phyloP scores from a whole-genome alignment of 345 rosid genomes.

The Citrus unshiu region DNA sequence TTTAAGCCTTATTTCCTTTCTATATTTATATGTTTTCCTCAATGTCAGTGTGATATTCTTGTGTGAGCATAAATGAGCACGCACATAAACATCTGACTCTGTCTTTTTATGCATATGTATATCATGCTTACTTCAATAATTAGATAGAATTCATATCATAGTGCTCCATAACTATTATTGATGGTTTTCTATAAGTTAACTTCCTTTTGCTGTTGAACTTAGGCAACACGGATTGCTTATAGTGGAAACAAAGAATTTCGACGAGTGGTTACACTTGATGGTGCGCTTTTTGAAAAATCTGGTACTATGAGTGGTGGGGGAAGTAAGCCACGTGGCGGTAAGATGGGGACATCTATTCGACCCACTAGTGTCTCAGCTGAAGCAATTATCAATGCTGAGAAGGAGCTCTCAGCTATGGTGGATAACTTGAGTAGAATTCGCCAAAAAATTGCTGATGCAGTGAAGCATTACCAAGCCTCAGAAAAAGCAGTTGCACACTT shows the following conservation, averaged over 20 bases:
- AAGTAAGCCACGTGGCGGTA: conserved; percentile 91
- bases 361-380: conserved; percentile 71
- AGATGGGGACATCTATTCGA: conserved; percentile 94
- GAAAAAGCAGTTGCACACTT: conserved; percentile 56
- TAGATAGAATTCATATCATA: background rate
- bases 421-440: conserved; percentile 53
- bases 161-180: background rate
- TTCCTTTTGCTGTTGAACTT: conserved; percentile 2
- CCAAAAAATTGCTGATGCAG: conserved; percentile 61
- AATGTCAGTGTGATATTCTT: background rate
- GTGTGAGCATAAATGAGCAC: background rate
- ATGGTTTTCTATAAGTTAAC: background rate
- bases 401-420: conserved; percentile 57
- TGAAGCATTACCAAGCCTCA: conserved; percentile 55
- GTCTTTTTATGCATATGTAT: background rate
- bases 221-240: conserved; percentile 95
- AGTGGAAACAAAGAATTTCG: conserved; percentile 75
- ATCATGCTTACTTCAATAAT: background rate
- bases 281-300: conserved; percentile 91
- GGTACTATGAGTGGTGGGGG: conserved; percentile 99
- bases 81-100: background rate
- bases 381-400: conserved; percentile 61
- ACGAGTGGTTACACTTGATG: conserved; percentile 92
- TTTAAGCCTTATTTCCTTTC: background rate
- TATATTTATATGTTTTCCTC: background rate